Evolutionary conservation across 2,329 filamentous ascomycete species (phyloP).

Genomic region (Cladophialophora bantiana): DNA sequence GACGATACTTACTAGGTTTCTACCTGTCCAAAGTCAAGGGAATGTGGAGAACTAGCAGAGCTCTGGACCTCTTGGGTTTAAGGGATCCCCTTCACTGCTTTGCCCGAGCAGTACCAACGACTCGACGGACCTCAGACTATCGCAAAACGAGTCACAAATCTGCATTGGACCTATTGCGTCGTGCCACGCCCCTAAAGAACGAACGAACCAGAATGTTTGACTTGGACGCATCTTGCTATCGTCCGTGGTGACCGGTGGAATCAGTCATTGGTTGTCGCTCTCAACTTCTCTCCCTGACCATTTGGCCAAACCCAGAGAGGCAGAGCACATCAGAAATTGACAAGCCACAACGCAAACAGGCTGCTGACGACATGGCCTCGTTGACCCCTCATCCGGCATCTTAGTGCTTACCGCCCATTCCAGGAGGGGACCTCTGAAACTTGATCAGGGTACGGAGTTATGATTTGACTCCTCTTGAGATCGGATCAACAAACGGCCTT

Average conservation of each 20-base stretch:
- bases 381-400: constrained; percentile 27
- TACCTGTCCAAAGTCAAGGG: constrained; percentile 7
- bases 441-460: constrained; percentile 7
- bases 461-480: constrained; percentile 22
- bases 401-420: constrained; percentile 36
- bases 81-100: constrained; percentile 2
- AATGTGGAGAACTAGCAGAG: constrained; percentile 16
- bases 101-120: constrained; percentile 14
- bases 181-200: constrained; percentile 30
- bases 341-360: constrained; percentile 17
- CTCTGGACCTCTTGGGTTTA: constrained; percentile 8
- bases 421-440: constrained; percentile 26
- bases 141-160: constrained; percentile 10
- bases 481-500: constrained; percentile 28
- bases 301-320: constrained; percentile 16
- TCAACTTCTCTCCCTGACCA: constrained; percentile 14
- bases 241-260: constrained; percentile 7
- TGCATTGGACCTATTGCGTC: constrained; percentile 32
- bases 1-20: constrained; percentile 17
- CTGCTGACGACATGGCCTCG: constrained; percentile 29
- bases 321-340: constrained; percentile 19
- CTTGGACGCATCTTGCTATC: constrained; percentile 12
- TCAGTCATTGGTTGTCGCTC: constrained; percentile 26
- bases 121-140: constrained; percentile 7
- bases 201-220: constrained; percentile 18